A percentile compares a stretch with the other conserved stretches of the same genome.
These are phyloP conservation scores for Kuraishia borneana DNA, from an alignment of 805 yeast species.

Conservation along the genomic window DNA sequence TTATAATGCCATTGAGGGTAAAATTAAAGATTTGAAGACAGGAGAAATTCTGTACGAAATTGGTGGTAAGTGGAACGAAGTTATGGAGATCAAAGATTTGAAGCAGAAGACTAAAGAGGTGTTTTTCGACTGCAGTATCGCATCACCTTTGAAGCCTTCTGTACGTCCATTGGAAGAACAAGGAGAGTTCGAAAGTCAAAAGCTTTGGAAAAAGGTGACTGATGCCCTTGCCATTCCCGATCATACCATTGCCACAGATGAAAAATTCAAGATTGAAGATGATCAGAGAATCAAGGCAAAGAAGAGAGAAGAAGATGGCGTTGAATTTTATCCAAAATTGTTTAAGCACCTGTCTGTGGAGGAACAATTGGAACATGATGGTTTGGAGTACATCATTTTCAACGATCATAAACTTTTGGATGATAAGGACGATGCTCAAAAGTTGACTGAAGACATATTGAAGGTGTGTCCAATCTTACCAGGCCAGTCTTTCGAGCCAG, in stretches of 20 bases:
- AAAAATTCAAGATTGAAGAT: conserved; percentile 79
- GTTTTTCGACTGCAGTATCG: conserved; percentile 50
- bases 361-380: conserved; percentile 22
- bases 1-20: conserved; percentile 81
- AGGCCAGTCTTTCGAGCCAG: conserved; percentile 58
- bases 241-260: conserved; percentile 79
- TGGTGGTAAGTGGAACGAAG: conserved; percentile 90
- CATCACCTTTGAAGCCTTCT: conserved; percentile 45
- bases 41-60: conserved; percentile 54
- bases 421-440: conserved; percentile 43
- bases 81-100: conserved; percentile 55
- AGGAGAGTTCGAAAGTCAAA: conserved; percentile 69
- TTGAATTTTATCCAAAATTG: conserved; percentile 69
- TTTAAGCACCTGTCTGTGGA: conserved; percentile 39
- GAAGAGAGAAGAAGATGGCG: conserved; percentile 66
- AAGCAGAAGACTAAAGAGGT: conserved; percentile 33
- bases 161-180: conserved; percentile 78
- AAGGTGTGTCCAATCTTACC: conserved; percentile 73
- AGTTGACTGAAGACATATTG: conserved; percentile 43
- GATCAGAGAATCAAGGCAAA: conserved; percentile 70
- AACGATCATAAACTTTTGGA: conserved; percentile 28
- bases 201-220: conserved; percentile 73
- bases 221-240: conserved; percentile 72
- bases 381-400: conserved; percentile 56
- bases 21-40: conserved; percentile 36